Percentiles rank a stretch among this genome's conserved stretches.
phyloP scores from a whole-genome alignment of 2,329 filamentous ascomycete species.

The Venturia effusa region DNA sequence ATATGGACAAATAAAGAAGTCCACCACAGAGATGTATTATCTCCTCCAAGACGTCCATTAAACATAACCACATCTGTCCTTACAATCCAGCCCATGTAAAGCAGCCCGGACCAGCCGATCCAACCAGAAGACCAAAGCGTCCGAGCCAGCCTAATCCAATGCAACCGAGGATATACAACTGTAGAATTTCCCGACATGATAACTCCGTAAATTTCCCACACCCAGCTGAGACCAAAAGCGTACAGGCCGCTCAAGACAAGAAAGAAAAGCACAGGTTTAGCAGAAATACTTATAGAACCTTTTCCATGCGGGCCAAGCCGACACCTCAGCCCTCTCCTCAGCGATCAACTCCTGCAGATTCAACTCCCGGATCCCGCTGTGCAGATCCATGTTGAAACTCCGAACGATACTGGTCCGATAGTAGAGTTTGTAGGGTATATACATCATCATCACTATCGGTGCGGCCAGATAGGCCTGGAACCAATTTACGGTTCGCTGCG shows the following conservation, averaged over 20 bases:
- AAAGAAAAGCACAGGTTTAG: conserved; percentile 24
- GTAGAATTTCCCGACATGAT: background rate
- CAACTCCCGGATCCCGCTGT: conserved; percentile 75
- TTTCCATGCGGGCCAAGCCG: conserved; percentile 66
- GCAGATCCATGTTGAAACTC: conserved; percentile 69
- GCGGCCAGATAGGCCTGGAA: conserved; percentile 63
- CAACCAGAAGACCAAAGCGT: no score
- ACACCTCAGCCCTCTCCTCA: conserved; percentile 67
- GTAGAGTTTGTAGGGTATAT: conserved; percentile 64
- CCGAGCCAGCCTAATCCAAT: no score
- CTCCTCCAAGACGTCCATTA: no score
- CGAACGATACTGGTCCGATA: conserved; percentile 58
- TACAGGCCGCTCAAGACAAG: background rate
- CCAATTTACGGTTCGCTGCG: conserved; percentile 50
- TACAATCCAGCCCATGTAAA: no score
- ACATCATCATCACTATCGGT: conserved; percentile 58
- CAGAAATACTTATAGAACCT: conserved; percentile 63
- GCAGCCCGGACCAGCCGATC: no score
- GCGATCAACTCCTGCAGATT: conserved; percentile 68
- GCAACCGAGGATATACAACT: background rate
- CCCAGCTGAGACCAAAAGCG: background rate
- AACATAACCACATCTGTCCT: no score
- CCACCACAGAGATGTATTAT: no score
- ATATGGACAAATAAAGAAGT: no score
- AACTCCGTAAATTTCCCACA: background rate